Conservation (phyloP, 2,329 filamentous ascomycete genomes). For the Trichoderma atroviride region DNA sequence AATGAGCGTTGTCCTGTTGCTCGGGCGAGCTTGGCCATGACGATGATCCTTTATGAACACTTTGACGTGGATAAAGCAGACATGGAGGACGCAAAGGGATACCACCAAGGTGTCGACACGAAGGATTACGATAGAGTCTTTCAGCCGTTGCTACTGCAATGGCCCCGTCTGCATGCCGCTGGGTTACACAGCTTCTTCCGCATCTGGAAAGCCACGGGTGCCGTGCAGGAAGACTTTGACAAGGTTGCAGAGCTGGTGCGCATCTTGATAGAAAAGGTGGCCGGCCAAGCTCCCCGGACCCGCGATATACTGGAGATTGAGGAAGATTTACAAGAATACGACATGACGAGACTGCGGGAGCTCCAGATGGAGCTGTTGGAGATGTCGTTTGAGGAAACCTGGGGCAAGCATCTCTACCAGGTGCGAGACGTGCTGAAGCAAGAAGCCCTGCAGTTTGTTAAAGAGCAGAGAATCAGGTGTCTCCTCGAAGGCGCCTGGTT, state of each 20-base stretch:
- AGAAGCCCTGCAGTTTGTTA: constrained; percentile 93
- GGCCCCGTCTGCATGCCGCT: constrained; percentile 86
- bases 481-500: constrained; percentile 92
- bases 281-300: constrained; percentile 78
- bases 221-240: constrained; percentile 82
- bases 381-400: constrained; percentile 89
- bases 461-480: constrained; percentile 92
- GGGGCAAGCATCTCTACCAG: constrained; percentile 86
- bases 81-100: constrained; percentile 74
- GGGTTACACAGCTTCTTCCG: constrained; percentile 86
- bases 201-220: constrained; percentile 88
- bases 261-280: constrained; percentile 85
- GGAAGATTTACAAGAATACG: constrained; percentile 83
- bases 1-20: constrained; percentile 83
- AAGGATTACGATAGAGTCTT: constrained; percentile 86
- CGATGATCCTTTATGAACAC: constrained; percentile 87
- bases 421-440: constrained; percentile 90
- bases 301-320: constrained; percentile 87
- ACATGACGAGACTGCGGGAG: constrained; percentile 75
- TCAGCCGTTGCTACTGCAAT: constrained; percentile 84
- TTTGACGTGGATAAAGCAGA: constrained; percentile 90
- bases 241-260: constrained; percentile 91
- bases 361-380: constrained; percentile 93
- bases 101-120: constrained; percentile 74
- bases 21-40: constrained; percentile 82